Evolutionary conservation across 331 rosid species (phyloP).

Genomic region (Rosa hybrid): DNA sequence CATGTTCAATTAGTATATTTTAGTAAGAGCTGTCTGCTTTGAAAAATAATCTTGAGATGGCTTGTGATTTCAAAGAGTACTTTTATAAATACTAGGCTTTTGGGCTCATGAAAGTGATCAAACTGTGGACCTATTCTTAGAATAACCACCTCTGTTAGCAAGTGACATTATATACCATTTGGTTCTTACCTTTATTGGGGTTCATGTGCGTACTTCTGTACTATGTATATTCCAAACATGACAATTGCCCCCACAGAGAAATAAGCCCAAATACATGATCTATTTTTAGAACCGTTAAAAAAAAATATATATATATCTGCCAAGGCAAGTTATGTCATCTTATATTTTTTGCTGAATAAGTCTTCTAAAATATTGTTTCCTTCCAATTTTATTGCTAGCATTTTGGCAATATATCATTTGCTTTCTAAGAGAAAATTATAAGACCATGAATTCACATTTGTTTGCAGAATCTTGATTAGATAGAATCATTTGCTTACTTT

Average conservation of each 20-base stretch:
- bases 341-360: background rate
- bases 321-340: background rate
- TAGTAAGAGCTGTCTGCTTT: background rate
- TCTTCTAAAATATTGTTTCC: background rate
- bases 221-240: background rate
- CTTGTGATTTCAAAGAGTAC: background rate
- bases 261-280: conserved; percentile 3
- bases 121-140: background rate
- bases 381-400: background rate
- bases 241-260: background rate
- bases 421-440: background rate
- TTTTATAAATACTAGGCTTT: background rate
- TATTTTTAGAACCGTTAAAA: background rate
- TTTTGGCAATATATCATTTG: background rate
- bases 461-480: background rate
- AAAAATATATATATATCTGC: background rate
- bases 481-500: background rate
- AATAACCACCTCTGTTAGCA: background rate
- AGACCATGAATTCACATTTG: background rate
- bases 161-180: background rate
- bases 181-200: background rate
- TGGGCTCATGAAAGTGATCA: background rate
- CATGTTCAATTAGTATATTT: background rate
- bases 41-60: background rate
- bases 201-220: background rate